These are phyloP conservation scores for Coemansia sp. DNA, from an alignment of 192 early-diverging fungal species.

Conservation along the genomic window DNA sequence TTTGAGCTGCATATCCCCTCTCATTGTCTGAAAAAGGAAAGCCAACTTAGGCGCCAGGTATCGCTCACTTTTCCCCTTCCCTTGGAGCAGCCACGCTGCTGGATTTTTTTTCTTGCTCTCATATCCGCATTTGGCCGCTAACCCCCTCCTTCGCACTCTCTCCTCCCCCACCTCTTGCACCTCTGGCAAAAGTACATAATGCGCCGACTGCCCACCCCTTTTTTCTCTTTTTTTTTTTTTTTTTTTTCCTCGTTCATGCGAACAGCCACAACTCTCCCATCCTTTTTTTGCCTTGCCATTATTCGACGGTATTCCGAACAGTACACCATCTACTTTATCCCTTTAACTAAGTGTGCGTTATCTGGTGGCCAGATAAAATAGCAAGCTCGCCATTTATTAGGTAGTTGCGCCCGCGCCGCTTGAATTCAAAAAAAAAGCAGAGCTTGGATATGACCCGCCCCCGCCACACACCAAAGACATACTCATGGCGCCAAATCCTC, in stretches of 20 bases:
- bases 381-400: not conserved
- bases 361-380: not conserved
- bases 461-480: conserved; percentile 15
- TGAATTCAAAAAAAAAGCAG: not conserved
- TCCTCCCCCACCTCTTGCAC: not conserved
- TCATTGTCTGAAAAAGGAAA: not conserved
- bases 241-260: not conserved
- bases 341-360: not conserved
- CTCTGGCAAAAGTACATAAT: not conserved
- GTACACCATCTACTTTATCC: not conserved
- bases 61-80: not conserved
- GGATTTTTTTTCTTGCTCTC: not conserved
- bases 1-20: not conserved
- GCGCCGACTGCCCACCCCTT: not conserved
- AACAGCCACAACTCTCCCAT: not conserved
- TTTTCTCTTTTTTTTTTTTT: not conserved
- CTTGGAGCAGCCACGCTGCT: not conserved
- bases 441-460: conserved; percentile 16
- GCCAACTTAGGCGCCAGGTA: not conserved
- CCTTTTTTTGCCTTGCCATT: not conserved
- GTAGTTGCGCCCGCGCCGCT: not conserved
- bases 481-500: conserved; percentile 50
- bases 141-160: not conserved
- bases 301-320: not conserved
- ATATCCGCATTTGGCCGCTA: conserved; percentile 1